A percentile compares a stretch with the other conserved stretches of the same genome.
Conservation (phyloP, 257 asterid species). For the Gentiana macrophylla region DNA sequence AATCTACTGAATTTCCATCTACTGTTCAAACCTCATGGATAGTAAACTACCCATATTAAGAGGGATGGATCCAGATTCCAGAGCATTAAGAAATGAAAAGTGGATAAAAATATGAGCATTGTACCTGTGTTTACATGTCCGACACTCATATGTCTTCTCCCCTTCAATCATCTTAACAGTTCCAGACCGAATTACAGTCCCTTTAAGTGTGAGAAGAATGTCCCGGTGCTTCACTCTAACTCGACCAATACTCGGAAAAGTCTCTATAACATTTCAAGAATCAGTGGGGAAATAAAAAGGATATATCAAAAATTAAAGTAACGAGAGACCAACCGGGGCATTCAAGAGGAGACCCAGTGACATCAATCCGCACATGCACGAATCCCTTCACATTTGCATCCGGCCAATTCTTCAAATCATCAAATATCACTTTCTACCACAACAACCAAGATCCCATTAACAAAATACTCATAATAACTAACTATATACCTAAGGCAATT, state of each 20-base stretch:
- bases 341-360: constrained; percentile 92
- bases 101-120: background rate
- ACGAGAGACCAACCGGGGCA: constrained; percentile 56
- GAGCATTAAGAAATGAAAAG: background rate
- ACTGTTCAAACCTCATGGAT: no score
- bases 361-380: constrained; percentile 69
- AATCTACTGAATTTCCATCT: no score
- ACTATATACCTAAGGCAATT: background rate
- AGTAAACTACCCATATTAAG: no score
- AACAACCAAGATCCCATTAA: background rate
- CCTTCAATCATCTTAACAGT: constrained; percentile 97
- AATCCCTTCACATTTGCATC: constrained; percentile 62
- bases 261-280: constrained; percentile 29
- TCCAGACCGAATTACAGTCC: constrained; percentile 94
- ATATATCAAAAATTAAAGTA: background rate
- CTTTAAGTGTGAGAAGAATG: constrained; percentile 87
- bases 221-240: constrained; percentile 91
- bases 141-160: constrained; percentile 75
- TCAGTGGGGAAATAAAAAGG: constrained; percentile 5
- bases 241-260: constrained; percentile 92
- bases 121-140: constrained; percentile 82
- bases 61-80: no score
- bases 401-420: constrained; percentile 32
- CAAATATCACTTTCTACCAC: constrained; percentile 56
- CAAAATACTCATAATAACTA: background rate